These are phyloP conservation scores for Puccinia coronata DNA, from an alignment of 1,284 basidiomycete genomes.

Conservation along the genomic window DNA sequence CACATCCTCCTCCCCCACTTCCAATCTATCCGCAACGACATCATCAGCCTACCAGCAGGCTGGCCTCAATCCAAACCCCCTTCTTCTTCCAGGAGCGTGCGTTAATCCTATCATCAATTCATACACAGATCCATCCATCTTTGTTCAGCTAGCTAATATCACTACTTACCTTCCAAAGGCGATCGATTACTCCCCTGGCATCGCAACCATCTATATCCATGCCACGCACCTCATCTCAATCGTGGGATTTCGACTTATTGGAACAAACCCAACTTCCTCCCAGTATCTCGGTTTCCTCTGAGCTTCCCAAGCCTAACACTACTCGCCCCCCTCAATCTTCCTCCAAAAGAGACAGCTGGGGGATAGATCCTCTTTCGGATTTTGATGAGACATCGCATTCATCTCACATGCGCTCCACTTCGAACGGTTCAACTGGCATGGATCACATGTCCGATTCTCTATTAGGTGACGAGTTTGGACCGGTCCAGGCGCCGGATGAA, in stretches of 20 bases:
- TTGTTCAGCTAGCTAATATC: not conserved
- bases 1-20: not conserved
- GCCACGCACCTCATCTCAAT: conserved; percentile 19
- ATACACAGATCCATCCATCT: not conserved
- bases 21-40: not conserved
- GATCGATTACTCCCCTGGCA: not conserved
- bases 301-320: not conserved
- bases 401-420: not conserved
- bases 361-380: conserved; percentile 16
- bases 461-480: conserved; percentile 40
- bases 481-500: conserved; percentile 17
- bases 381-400: not conserved
- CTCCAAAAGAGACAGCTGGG: not conserved
- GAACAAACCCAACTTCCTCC: not conserved
- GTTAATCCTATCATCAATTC: not conserved
- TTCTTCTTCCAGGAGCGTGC: conserved; percentile 11
- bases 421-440: not conserved
- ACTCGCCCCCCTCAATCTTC: not conserved
- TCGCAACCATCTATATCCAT: not conserved
- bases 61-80: conserved; percentile 4
- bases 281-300: too few species aligned
- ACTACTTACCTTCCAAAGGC: not conserved
- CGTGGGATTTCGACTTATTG: conserved; percentile 42
- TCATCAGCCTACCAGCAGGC: conserved; percentile 10
- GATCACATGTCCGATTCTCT: conserved; percentile 17